Evolutionary conservation across 1,139 yeast genomes (phyloP).

Genomic region (Hyphopichia buzzinii): DNA sequence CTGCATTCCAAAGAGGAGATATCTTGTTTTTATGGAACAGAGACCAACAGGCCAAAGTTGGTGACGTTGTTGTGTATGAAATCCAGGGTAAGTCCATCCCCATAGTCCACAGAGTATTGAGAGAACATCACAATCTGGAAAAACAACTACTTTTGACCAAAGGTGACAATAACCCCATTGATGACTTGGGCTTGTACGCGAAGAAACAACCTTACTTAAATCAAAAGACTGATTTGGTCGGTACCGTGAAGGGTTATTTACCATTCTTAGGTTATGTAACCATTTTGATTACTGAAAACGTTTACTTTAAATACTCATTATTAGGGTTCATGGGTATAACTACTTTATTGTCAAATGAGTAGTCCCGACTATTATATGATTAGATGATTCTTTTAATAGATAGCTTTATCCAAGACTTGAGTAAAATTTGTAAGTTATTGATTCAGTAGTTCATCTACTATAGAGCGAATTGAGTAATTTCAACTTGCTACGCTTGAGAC

Average conservation of each 20-base stretch:
- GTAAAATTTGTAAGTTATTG: too few species aligned
- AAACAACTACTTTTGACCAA: constrained; percentile 84
- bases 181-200: constrained; percentile 84
- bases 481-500: too few species aligned
- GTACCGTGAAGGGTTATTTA: constrained; percentile 85
- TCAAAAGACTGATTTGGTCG: constrained; percentile 75
- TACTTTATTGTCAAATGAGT: constrained; percentile 50
- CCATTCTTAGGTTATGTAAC: constrained; percentile 94
- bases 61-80: constrained; percentile 97
- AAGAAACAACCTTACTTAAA: constrained; percentile 73
- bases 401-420: too few species aligned
- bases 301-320: constrained; percentile 68
- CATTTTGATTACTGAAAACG: constrained; percentile 86
- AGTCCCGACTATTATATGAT: too few species aligned
- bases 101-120: constrained; percentile 89
- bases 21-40: constrained; percentile 90
- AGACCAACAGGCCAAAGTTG: constrained; percentile 63
- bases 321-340: constrained; percentile 67
- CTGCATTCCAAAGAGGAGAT: constrained; percentile 98
- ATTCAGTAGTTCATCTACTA: too few species aligned
- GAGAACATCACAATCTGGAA: constrained; percentile 63
- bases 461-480: too few species aligned
- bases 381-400: too few species aligned
- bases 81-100: constrained; percentile 80
- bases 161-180: constrained; percentile 94